These are phyloP conservation scores for Carpinus viminea DNA, from an alignment of 306 rosid genomes.

Conservation along the genomic window DNA sequence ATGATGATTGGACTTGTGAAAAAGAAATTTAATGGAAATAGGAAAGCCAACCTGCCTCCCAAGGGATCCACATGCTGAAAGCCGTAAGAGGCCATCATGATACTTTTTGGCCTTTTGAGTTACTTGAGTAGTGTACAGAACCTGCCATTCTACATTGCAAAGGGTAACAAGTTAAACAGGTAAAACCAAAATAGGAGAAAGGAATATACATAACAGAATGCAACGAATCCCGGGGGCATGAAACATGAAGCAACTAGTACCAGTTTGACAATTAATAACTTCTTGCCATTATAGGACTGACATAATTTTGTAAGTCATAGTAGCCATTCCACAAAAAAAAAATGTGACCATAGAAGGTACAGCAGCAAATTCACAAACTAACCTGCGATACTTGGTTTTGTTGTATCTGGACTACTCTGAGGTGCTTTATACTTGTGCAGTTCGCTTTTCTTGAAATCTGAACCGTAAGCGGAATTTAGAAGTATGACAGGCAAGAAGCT, in stretches of 20 bases:
- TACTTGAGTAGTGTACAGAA: constrained; percentile 73
- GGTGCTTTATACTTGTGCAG: constrained; percentile 60
- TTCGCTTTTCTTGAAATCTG: constrained; percentile 89
- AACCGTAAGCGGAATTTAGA: constrained; percentile 33
- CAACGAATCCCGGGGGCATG: constrained; percentile 9
- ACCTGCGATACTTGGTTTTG: constrained; percentile 54
- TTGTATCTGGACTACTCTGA: constrained; percentile 50
- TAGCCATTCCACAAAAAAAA: neutral
- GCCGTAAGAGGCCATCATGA: constrained; percentile 74
- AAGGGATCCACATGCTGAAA: constrained; percentile 46
- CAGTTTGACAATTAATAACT: neutral
- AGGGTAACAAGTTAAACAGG: constrained; percentile 15
- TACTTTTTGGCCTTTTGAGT: constrained; percentile 85
- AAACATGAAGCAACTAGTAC: constrained; percentile 7
- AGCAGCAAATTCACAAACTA: constrained; percentile 22
- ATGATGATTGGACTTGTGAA: constrained; percentile 11
- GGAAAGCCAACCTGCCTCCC: constrained; percentile 61
- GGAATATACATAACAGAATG: neutral
- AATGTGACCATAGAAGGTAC: neutral
- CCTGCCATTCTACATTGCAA: constrained; percentile 68
- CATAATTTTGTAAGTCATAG: neutral
- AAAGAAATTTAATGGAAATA: constrained; percentile 27
- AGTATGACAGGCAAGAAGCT: constrained; percentile 14
- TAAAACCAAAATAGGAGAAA: constrained; percentile 9
- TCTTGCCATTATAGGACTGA: neutral